These are phyloP conservation scores for Fraxinus americana DNA, from an alignment of 257 asterid genomes.

Conservation along the genomic window DNA sequence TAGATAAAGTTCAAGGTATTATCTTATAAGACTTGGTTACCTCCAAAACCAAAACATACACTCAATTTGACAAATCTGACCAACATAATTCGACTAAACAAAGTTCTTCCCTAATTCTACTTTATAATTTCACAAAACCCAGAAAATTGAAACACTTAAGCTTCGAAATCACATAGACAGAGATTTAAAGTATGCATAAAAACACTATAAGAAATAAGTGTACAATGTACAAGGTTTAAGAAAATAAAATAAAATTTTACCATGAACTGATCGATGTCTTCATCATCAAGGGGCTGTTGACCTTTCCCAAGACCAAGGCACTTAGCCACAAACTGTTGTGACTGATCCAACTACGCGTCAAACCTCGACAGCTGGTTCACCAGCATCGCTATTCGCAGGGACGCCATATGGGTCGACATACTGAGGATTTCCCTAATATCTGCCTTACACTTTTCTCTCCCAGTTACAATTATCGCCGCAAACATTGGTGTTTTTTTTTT, in stretches of 20 bases:
- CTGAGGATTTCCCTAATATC: too few species aligned
- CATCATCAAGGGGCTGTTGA: constrained; percentile 66
- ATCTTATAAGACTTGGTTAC: too few species aligned
- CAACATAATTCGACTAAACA: too few species aligned
- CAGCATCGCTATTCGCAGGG: too few species aligned
- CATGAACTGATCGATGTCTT: constrained; percentile 96
- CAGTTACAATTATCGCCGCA: too few species aligned
- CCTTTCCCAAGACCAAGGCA: constrained; percentile 68
- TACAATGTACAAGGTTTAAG: not conserved
- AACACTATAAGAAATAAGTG: not conserved
- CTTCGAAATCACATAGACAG: not conserved
- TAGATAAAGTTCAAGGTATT: too few species aligned
- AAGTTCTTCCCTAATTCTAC: too few species aligned
- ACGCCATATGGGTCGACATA: too few species aligned
- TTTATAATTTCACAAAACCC: constrained; percentile 4
- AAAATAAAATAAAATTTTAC: constrained; percentile 31
- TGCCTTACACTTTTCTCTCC: too few species aligned
- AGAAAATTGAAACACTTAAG: not conserved
- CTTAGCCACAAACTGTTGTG: constrained; percentile 87
- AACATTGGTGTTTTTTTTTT: too few species aligned
- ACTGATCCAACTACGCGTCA: constrained; percentile 91
- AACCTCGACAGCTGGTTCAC: constrained; percentile 96
- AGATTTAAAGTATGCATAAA: not conserved
- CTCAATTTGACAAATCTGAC: too few species aligned
- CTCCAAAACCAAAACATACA: too few species aligned